Evolutionary conservation across 2,329 filamentous ascomycete species (phyloP).

Genomic region (Sporothrix sp.): DNA sequence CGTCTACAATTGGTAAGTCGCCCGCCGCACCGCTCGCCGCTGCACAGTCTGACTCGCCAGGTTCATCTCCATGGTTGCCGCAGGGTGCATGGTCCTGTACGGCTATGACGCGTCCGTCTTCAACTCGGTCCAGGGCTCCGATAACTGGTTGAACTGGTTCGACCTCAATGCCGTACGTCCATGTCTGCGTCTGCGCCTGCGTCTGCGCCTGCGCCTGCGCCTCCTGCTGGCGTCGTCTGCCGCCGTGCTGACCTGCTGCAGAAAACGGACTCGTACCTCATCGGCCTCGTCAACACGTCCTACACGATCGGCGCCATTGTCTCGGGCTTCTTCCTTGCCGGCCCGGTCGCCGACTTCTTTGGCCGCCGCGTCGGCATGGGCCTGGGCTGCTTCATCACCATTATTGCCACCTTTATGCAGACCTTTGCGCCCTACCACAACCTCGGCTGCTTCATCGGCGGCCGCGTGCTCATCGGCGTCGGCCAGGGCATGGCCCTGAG

Average conservation of each 20-base stretch:
- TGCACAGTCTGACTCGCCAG: too few relatives aligned
- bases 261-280: slow-evolving; percentile 34
- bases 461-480: slow-evolving; percentile 58
- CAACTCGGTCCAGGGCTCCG: slow-evolving; percentile 59
- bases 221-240: not conserved
- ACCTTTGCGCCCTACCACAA: slow-evolving; percentile 51
- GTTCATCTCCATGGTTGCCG: slow-evolving; percentile 58
- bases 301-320: slow-evolving; percentile 64
- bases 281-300: slow-evolving; percentile 52
- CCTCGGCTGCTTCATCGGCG: slow-evolving; percentile 57
- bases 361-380: slow-evolving; percentile 58
- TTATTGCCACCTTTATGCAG: slow-evolving; percentile 60
- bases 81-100: slow-evolving; percentile 66
- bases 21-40: too few relatives aligned
- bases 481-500: slow-evolving; percentile 54
- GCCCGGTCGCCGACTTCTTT: slow-evolving; percentile 49
- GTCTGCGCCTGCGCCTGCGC: not conserved
- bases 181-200: too few relatives aligned
- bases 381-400: slow-evolving; percentile 52
- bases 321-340: slow-evolving; percentile 59
- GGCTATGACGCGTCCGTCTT: slow-evolving; percentile 67
- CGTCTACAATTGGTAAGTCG: slow-evolving; percentile 36
- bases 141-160: slow-evolving; percentile 58
- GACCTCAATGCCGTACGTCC: slow-evolving; percentile 30
- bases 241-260: slow-evolving; percentile 10